Percentiles rank a stretch among this genome's conserved stretches.
These are phyloP conservation scores for Neofusicoccum umdonicola DNA, from an alignment of 2,329 filamentous ascomycete genomes.

Conservation along the genomic window DNA sequence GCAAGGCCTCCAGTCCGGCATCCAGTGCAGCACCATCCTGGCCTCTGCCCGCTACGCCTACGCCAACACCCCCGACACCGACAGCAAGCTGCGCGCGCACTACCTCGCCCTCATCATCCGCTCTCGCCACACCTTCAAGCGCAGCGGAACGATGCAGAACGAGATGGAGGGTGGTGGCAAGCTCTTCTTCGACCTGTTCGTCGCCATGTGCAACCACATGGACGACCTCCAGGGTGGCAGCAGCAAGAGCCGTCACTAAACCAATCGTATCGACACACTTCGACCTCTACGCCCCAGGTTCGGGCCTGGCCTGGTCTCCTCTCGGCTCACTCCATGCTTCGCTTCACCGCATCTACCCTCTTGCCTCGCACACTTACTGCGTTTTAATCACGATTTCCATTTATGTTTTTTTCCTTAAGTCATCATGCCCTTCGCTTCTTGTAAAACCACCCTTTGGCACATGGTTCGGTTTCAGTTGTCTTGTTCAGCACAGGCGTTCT, in stretches of 20 bases:
- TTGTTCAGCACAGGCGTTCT: slow-evolving; percentile 6
- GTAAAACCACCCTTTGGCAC: background rate
- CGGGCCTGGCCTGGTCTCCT: background rate
- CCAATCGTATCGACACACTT: background rate
- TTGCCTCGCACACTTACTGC: background rate
- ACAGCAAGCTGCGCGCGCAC: slow-evolving; percentile 87
- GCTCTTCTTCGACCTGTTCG: slow-evolving; percentile 91
- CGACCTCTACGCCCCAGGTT: too few species aligned
- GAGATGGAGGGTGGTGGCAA: slow-evolving; percentile 89
- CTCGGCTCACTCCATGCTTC: background rate
- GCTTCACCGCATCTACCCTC: background rate
- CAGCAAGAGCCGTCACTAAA: background rate
- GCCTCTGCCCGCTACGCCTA: slow-evolving; percentile 88
- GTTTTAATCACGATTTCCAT: slow-evolving; percentile 13
- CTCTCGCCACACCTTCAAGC: slow-evolving; percentile 82
- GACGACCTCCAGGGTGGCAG: slow-evolving; percentile 30
- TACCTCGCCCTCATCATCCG: slow-evolving; percentile 92
- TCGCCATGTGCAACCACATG: slow-evolving; percentile 88
- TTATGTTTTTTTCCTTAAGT: background rate
- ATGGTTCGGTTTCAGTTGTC: background rate
- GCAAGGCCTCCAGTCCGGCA: slow-evolving; percentile 81
- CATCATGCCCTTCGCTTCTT: slow-evolving; percentile 8
- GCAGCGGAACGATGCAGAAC: slow-evolving; percentile 90
- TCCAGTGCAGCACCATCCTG: slow-evolving; percentile 81
- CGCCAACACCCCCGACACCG: slow-evolving; percentile 80